Evolutionary conservation across 2,329 filamentous ascomycete species (phyloP).

Genomic region (Pestalotiopsis sp.): DNA sequence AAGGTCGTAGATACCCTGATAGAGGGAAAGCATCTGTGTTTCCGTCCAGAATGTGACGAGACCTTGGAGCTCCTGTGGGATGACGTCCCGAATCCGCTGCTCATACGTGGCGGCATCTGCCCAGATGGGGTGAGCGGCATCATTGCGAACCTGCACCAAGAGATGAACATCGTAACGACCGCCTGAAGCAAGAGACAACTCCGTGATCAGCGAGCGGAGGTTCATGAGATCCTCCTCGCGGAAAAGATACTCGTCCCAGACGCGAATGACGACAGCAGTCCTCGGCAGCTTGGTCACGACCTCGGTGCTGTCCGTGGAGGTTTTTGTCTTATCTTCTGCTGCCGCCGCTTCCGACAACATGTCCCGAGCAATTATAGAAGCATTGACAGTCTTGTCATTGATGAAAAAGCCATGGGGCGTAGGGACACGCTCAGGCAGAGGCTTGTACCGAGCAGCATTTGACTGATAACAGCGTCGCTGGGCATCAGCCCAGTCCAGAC

Average conservation of each 20-base stretch:
- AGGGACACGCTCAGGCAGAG: conserved; percentile 39
- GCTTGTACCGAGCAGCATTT: conserved; percentile 71
- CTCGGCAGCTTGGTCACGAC: conserved; percentile 45
- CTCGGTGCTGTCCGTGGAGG: conserved; percentile 15
- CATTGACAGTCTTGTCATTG: conserved; percentile 32
- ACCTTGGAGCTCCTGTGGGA: conserved; percentile 84
- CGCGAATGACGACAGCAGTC: conserved; percentile 79
- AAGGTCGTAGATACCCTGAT: conserved; percentile 82
- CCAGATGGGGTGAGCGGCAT: conserved; percentile 76
- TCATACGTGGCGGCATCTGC: conserved; percentile 71
- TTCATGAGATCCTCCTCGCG: conserved; percentile 80
- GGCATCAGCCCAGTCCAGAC: conserved; percentile 76
- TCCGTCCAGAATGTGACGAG: conserved; percentile 93
- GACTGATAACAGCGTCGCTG: conserved; percentile 73
- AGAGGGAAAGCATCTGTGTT: conserved; percentile 87
- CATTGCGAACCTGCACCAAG: conserved; percentile 80
- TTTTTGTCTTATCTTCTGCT: conserved; percentile 8
- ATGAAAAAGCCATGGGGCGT: conserved; percentile 55
- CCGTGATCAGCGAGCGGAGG: conserved; percentile 80
- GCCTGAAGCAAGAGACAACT: conserved; percentile 78
- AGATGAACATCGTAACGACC: conserved; percentile 87
- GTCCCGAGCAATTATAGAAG: conserved; percentile 27
- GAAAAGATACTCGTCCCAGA: conserved; percentile 81
- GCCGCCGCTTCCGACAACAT: conserved; percentile 18
- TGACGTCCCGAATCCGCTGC: conserved; percentile 65